Evolutionary conservation across 805 yeast genomes (phyloP).

Genomic region (Clavispora asparagi): DNA sequence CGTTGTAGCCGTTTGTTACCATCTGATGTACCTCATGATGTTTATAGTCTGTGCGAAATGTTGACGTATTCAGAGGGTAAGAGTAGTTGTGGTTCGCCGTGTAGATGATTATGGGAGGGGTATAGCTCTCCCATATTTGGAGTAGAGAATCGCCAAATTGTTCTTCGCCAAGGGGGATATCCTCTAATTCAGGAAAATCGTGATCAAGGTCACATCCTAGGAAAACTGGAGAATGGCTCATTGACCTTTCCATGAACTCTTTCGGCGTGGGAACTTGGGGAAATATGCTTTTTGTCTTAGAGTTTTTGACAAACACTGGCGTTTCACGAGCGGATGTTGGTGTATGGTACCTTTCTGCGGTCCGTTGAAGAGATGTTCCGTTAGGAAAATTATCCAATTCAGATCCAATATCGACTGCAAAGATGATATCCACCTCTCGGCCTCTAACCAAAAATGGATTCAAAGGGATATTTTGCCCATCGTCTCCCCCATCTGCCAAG

Average conservation of each 20-base stretch:
- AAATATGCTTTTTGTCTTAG: slow-evolving; percentile 13
- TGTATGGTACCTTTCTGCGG: slow-evolving; percentile 30
- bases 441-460: slow-evolving; percentile 36
- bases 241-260: slow-evolving; percentile 14
- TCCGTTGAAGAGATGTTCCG: slow-evolving; percentile 41
- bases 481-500: slow-evolving; percentile 46
- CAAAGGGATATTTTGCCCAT: slow-evolving; percentile 45
- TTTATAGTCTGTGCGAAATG: slow-evolving; percentile 51
- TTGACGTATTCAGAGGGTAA: slow-evolving; percentile 49
- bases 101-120: slow-evolving; percentile 54
- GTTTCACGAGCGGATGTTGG: slow-evolving; percentile 2
- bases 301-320: slow-evolving; percentile 3
- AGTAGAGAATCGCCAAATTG: slow-evolving; percentile 4
- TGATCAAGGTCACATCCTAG: slow-evolving; percentile 37
- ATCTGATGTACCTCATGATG: slow-evolving; percentile 38
- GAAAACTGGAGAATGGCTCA: slow-evolving; percentile 29
- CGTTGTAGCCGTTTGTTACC: slow-evolving; percentile 47
- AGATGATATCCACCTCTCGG: slow-evolving; percentile 33
- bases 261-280: slow-evolving; percentile 32
- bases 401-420: slow-evolving; percentile 44
- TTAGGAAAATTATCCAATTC: slow-evolving; percentile 54
- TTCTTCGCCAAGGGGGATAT: neutral
- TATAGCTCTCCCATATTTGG: slow-evolving; percentile 13
- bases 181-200: slow-evolving; percentile 22
- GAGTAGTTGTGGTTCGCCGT: slow-evolving; percentile 41